Evolutionary conservation across 768 basidiomycete genomes (phyloP), one percentile per base, ranked within the genome.

Genomic region (Lactarius sp.): DNA sequence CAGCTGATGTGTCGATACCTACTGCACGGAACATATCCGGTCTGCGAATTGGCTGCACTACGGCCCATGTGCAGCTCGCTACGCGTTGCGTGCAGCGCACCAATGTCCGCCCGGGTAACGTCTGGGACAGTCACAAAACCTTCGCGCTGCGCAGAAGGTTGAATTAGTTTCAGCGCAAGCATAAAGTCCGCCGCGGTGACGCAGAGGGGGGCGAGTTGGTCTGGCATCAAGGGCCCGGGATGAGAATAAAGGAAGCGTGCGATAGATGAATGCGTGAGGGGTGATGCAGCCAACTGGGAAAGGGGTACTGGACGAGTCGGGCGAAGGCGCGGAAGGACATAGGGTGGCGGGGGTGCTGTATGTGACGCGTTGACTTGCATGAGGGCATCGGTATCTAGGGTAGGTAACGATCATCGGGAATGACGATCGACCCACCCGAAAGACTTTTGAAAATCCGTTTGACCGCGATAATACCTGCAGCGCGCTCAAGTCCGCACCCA

Each of bases 81-180:
- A 16, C 97, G 80, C 3, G 86, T 90, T 1, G 75, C 81, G 64
- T 90, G 86, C n/a, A 98, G 79, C 3, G 96, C 97, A 27, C 97
- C 97, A 52, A 99, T 82, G 71, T 98, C 94, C 1, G 87, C 79
- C 96, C 97, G 98, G 0, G 90, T 89, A 2, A 98, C 92, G 69
- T 95, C 92, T 0, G 97, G 97, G 4, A 98, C 89, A 0, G 97
- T 98, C 6, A 97, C 89, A 69, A 99, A 99, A 4, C 97, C 97
- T 78, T 99, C 97, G 49, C 97, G 89, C 73, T 94, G 94, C 6
- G 96, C 92, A 0, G 95, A 97, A 1, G 96, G 97, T 71, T 98
- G 97, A 0, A 98, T 87, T 56, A 94, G 83, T 59, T 84, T 81
- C 20, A 98, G 81, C 0, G 97, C 96, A 9, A 78, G 76, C 5